Conservation (phyloP, 805 yeast genomes). For the Cyberlindnera euphorbiae region DNA sequence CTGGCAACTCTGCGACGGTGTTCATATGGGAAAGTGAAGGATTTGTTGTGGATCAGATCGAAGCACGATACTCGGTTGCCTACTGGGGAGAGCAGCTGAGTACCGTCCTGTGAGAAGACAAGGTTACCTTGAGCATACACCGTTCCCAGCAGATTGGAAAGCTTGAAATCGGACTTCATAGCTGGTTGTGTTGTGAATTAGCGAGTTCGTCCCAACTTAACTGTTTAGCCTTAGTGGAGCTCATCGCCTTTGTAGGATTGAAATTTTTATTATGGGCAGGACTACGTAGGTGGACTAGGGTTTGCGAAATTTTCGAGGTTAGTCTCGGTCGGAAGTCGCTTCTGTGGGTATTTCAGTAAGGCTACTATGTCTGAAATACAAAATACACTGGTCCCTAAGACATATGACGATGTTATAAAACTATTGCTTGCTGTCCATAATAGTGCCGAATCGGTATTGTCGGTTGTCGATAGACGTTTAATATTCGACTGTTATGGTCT, state of each 20-base stretch:
- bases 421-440: too few relatives aligned
- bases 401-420: too few relatives aligned
- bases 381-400: too few relatives aligned
- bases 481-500: too few relatives aligned
- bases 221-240: too few relatives aligned
- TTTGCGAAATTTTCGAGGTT: too few relatives aligned
- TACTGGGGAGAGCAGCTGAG: conserved; percentile 79
- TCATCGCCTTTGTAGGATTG: conserved; percentile 6
- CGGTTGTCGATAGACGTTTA: too few relatives aligned
- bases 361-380: neutral
- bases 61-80: conserved; percentile 90
- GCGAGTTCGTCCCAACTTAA: too few relatives aligned
- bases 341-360: too few relatives aligned
- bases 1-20: conserved; percentile 80
- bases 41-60: conserved; percentile 76
- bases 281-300: neutral
- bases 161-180: conserved; percentile 86
- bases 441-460: too few relatives aligned
- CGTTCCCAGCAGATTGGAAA: conserved; percentile 87
- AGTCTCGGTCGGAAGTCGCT: conserved; percentile 6
- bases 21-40: conserved; percentile 88
- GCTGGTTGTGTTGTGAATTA: neutral
- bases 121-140: conserved; percentile 93
- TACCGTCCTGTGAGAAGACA: conserved; percentile 81
- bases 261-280: conserved; percentile 2